Percentiles rank a stretch among this genome's conserved stretches.
Evolutionary conservation across 140 eudicot species (phyloP).

Genomic region (Cichorium intybus): DNA sequence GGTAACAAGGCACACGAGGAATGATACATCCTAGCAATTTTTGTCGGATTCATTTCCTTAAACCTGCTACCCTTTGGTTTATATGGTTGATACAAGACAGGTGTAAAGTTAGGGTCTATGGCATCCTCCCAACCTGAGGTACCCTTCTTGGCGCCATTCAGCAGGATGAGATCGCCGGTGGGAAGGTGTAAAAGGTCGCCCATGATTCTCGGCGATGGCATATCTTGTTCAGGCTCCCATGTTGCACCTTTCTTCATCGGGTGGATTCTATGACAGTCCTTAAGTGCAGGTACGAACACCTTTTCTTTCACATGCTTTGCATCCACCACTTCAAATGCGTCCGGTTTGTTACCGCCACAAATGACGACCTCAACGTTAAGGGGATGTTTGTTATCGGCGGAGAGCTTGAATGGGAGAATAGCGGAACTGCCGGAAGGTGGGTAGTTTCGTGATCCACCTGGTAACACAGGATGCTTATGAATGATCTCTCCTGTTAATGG

Average conservation of each 20-base stretch:
- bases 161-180: slow-evolving; percentile 51
- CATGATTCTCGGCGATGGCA: slow-evolving; percentile 62
- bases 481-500: slow-evolving; percentile 22
- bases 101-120: slow-evolving; percentile 41
- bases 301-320: slow-evolving; percentile 21
- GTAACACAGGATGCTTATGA: slow-evolving; percentile 33
- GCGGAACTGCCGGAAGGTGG: slow-evolving; percentile 56
- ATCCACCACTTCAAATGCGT: slow-evolving; percentile 24
- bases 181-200: slow-evolving; percentile 64
- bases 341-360: slow-evolving; percentile 37
- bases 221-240: slow-evolving; percentile 60
- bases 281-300: slow-evolving; percentile 38
- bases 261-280: slow-evolving; percentile 51
- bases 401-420: slow-evolving; percentile 43
- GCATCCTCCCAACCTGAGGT: slow-evolving; percentile 61
- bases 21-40: slow-evolving; percentile 71
- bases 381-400: slow-evolving; percentile 12
- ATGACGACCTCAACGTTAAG: slow-evolving; percentile 26
- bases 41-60: slow-evolving; percentile 29
- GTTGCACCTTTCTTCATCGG: slow-evolving; percentile 6
- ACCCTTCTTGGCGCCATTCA: slow-evolving; percentile 60
- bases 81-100: slow-evolving; percentile 41
- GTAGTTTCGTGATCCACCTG: slow-evolving; percentile 66
- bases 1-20: slow-evolving; percentile 50
- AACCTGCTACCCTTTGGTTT: slow-evolving; percentile 44